Conservation (phyloP, 257 asterid genomes). For the Capsicum pubescens region DNA sequence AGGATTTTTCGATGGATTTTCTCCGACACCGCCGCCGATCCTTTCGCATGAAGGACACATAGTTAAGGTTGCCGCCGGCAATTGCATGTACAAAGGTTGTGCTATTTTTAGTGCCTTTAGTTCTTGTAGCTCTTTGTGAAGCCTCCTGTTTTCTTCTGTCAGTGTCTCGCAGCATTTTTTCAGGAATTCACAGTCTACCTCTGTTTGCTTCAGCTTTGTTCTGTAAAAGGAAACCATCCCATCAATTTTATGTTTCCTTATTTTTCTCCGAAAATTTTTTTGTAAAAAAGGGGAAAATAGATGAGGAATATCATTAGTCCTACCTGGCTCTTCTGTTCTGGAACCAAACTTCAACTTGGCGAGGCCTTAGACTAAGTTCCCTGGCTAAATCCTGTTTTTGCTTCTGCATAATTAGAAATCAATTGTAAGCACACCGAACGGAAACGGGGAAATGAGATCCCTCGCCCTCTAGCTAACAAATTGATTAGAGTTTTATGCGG, state of each 20-base stretch:
- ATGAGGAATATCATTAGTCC: background rate
- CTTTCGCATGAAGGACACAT: constrained; percentile 87
- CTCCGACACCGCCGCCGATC: constrained; percentile 53
- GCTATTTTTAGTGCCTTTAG: constrained; percentile 73
- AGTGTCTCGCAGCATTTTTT: constrained; percentile 90
- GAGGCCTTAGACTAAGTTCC: constrained; percentile 69
- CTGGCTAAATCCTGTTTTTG: constrained; percentile 73
- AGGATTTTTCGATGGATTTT: constrained; percentile 46
- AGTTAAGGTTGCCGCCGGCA: constrained; percentile 71
- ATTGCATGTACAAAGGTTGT: constrained; percentile 82
- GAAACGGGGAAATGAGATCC: no score
- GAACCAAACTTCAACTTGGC: constrained; percentile 90
- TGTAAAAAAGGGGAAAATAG: background rate
- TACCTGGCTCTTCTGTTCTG: constrained; percentile 89
- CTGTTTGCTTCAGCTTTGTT: constrained; percentile 97
- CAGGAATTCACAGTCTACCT: constrained; percentile 88
- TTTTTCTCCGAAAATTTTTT: background rate
- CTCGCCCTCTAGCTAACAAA: no score
- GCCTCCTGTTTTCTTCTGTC: constrained; percentile 87
- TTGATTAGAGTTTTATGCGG: no score
- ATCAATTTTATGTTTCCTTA: constrained; percentile 19
- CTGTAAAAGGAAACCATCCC: constrained; percentile 36
- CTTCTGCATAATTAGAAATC: constrained; percentile 48
- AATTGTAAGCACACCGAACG: background rate
- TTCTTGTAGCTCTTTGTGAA: constrained; percentile 88